These are phyloP conservation scores for Xylaria grammica DNA, from an alignment of 495 filamentous ascomycete species.

Conservation along the genomic window DNA sequence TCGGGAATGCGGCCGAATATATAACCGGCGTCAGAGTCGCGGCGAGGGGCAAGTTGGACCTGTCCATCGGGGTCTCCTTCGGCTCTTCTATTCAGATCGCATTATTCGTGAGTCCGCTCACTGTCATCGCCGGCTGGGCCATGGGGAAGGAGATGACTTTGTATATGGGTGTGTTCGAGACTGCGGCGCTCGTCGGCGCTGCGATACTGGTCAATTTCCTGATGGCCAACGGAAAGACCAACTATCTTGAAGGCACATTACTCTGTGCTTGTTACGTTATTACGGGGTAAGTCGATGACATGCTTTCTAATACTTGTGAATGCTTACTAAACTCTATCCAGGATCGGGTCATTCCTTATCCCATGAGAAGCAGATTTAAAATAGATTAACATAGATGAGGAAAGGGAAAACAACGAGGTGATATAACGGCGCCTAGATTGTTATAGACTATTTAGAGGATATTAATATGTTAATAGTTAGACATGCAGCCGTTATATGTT, in stretches of 20 bases:
- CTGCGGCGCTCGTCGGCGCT: constrained; percentile 76
- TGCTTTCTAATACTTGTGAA: background rate
- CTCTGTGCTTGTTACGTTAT: constrained; percentile 79
- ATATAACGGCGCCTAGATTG: too few relatives aligned
- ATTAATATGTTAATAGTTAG: too few relatives aligned
- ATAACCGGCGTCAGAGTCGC: constrained; percentile 84
- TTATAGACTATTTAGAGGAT: too few relatives aligned
- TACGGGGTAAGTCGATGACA: constrained; percentile 30
- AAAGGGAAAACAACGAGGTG: too few relatives aligned
- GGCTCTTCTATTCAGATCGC: constrained; percentile 83
- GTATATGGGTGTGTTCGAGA: constrained; percentile 88
- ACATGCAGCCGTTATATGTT: too few relatives aligned
- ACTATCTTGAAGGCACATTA: constrained; percentile 81
- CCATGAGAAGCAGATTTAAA: background rate
- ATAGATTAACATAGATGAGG: too few relatives aligned
- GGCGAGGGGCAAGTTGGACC: constrained; percentile 88
- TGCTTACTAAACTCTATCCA: background rate
- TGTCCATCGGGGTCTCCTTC: constrained; percentile 82
- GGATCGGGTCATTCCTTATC: background rate
- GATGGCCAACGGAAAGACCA: constrained; percentile 77
- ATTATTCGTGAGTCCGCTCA: constrained; percentile 80
- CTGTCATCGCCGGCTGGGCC: constrained; percentile 80
- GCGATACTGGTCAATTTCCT: constrained; percentile 85
- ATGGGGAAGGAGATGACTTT: constrained; percentile 78
- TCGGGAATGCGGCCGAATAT: constrained; percentile 88